Base-by-base conservation (phyloP, 2,329 filamentous ascomycete genomes). In the Ilyonectria mors-panacis region DNA sequence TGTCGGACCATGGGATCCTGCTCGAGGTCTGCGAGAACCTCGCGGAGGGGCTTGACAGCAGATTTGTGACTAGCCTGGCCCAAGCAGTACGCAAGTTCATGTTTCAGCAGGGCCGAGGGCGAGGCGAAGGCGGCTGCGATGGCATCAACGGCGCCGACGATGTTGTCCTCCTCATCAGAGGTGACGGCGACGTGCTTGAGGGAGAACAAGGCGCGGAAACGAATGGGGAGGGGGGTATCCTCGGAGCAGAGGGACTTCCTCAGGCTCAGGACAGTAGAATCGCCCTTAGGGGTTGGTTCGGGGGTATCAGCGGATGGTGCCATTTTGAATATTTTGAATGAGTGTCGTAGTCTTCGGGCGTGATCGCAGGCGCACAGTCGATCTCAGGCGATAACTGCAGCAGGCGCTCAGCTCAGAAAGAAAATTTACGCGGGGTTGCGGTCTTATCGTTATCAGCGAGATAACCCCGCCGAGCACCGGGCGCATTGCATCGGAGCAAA, bases 1-100 rank as follows among this genome's bases (percentile, higher is more conserved):
- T 99, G 96, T 73, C 96, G 88, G 81, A 94, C 97, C 95, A 99
- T 99, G 42, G 93, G 83, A 84, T 98, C 95, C 81, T 98, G 94
- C n/a, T 89, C 79, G 70, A 90, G 83, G 80, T 98, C 89, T 72
- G 92, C 88, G 64, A 98, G 85, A 15, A 97, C 94, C 13, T 86
- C 82, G 65, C 91, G 88, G 72, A 99, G 85, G 69, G 90, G 92
- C 10, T 91, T 87, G 10, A 94, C 88, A 0, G 95, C 93, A 51
- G 91, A 91, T 57, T 87, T 81, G 78, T 97, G 94, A 65, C 91
- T 91, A 1, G 93, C 95, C 83, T 99, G 96, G 8, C 96, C 96
- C 2, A 99, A 88, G 78, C 96, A 99, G 84, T 99, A 99, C 28
- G 96, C 96, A 55, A 99, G 87, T 80, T 99, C 96, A 81, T 99